A percentile compares a stretch with the other conserved stretches of the same genome.
phyloP scores from a whole-genome alignment of 345 rosid species.

The Eucalyptus marginata region DNA sequence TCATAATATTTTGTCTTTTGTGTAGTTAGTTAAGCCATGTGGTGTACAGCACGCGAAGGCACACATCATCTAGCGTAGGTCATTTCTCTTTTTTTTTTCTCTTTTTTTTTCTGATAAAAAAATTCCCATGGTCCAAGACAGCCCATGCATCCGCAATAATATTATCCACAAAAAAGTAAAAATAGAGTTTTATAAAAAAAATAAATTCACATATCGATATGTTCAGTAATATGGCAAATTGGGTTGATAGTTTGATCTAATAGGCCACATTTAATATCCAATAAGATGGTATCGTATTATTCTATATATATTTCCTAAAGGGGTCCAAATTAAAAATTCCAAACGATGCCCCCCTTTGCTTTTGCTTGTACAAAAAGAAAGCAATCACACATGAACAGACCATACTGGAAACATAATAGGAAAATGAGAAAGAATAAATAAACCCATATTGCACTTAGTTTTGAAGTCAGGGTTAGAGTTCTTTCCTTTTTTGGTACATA shows the following conservation, averaged over 20 bases:
- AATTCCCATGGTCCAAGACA: no score
- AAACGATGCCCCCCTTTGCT: background rate
- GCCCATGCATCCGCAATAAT: no score
- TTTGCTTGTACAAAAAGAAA: background rate
- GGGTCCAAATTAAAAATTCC: background rate
- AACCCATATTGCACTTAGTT: background rate
- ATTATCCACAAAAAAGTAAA: no score
- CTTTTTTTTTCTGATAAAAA: no score
- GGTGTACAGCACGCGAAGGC: no score
- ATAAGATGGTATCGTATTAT: background rate
- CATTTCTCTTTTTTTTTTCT: no score
- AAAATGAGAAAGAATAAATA: background rate
- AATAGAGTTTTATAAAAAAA: no score
- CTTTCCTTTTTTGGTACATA: background rate
- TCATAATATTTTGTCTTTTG: no score
- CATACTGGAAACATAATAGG: background rate
- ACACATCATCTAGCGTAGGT: no score
- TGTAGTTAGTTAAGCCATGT: no score
- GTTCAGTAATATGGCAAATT: no score
- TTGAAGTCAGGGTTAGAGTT: background rate
- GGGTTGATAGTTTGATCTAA: background rate
- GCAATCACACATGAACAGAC: background rate
- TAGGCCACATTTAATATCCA: background rate
- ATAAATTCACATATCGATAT: no score
- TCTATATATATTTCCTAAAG: background rate